These are phyloP conservation scores for Thermoascus crustaceus DNA, from an alignment of 2,329 filamentous ascomycete genomes.

Conservation along the genomic window DNA sequence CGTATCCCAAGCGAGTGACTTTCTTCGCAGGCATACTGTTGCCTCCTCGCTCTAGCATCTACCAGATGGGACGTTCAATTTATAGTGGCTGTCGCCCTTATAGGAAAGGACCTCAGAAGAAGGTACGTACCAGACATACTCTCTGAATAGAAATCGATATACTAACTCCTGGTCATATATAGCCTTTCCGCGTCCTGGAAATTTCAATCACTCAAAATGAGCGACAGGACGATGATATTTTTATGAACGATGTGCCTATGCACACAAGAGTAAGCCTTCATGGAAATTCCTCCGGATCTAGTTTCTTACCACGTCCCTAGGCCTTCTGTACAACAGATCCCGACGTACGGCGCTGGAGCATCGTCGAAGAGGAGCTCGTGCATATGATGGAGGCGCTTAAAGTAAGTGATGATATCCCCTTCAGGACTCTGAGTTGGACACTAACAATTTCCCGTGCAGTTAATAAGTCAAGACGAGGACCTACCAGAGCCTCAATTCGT, in stretches of 20 bases:
- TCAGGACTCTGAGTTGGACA: too few relatives aligned
- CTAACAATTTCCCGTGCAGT: too few relatives aligned
- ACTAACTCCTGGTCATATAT: too few relatives aligned
- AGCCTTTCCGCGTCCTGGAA: background rate
- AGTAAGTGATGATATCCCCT: too few relatives aligned
- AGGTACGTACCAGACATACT: too few relatives aligned
- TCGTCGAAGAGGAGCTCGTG: background rate
- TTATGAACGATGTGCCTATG: background rate
- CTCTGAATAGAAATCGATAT: too few relatives aligned
- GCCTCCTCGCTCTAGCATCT: background rate
- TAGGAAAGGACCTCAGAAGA: background rate
- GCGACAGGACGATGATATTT: background rate
- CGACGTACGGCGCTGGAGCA: background rate
- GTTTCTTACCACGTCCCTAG: background rate
- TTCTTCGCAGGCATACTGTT: background rate
- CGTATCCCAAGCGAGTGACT: background rate
- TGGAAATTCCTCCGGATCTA: too few relatives aligned
- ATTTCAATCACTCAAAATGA: background rate
- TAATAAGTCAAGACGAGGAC: too few relatives aligned
- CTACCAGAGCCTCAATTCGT: slow-evolving; percentile 2
- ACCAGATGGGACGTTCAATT: background rate
- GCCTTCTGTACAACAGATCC: background rate
- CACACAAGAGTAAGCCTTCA: too few relatives aligned
- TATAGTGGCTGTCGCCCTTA: background rate
- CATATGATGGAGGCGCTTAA: background rate